Evolutionary conservation across 352 stramenopile species (phyloP), one percentile per base, ranked within the genome.

Genomic region (Phytophthora lateralis): DNA sequence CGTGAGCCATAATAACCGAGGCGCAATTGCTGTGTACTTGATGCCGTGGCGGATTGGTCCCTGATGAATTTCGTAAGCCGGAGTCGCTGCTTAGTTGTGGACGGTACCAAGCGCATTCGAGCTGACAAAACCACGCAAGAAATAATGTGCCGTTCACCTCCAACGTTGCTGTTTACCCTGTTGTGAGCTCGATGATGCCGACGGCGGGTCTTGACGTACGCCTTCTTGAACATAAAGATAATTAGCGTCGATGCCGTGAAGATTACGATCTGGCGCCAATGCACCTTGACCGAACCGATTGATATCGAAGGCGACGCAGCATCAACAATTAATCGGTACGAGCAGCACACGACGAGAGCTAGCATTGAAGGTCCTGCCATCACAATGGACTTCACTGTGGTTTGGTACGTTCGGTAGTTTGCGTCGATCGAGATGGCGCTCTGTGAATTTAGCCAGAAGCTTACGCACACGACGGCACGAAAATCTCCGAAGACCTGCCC

Each of bases 391-490:
- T 60, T 63, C 6, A 46, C 56, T 8, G 60, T 59, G 0, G 66
- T 58, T 14, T 55, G 44, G 30, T 57, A 57, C 27, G 61, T 75
- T n/a, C 66, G 55, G 21, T 75, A 68, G 21, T 75, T 76, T 17
- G 62, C 70, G 37, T 78, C 70, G 8, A 78, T 68, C 8, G 53
- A 53, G 11, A 76, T 68, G 29, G 52, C 42, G 24, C 29, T 59
- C 20, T 73, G 66, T 4, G 61, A 63, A 27, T 56, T 62, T 12
- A 66, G 26, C 53, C 60, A 69, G 20, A 61, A 65, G 9, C 54
- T 66, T 7, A 73, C 14, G n/a, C 56, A 73, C 9, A 65, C 37
- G 6, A 73, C 20, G 0, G 57, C 43, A 4, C 69, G 65, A 15
- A 56, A 37, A 37, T 78, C 66, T 2, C 70, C 62, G 2, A 73